A percentile compares a stretch with the other conserved stretches of the same genome.
Conservation (phyloP, 2,329 filamentous ascomycete species). For the Xylaria sp. region DNA sequence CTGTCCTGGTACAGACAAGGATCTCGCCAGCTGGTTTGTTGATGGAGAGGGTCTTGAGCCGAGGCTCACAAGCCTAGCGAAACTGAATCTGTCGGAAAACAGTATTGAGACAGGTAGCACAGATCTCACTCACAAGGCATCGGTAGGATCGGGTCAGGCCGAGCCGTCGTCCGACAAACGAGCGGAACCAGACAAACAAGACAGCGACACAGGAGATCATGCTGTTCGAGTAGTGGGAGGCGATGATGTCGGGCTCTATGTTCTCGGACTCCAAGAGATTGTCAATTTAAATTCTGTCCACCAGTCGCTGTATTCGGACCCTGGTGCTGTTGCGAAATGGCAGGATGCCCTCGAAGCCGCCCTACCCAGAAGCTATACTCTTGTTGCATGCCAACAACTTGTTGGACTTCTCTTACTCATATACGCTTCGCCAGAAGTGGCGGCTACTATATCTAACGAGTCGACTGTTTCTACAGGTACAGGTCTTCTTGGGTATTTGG, state of each 20-base stretch:
- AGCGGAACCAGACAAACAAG: constrained; percentile 43
- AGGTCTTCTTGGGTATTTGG: constrained; percentile 90
- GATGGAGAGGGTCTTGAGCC: constrained; percentile 76
- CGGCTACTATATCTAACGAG: constrained; percentile 79
- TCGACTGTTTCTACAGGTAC: constrained; percentile 88
- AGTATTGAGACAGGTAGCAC: constrained; percentile 47
- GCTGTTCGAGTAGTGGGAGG: constrained; percentile 61
- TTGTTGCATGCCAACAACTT: constrained; percentile 84
- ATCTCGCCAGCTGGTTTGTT: constrained; percentile 89
- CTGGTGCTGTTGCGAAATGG: constrained; percentile 78
- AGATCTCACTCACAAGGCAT: background rate
- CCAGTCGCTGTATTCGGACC: constrained; percentile 82
- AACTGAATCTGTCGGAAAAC: constrained; percentile 59
- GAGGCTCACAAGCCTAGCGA: constrained; percentile 68
- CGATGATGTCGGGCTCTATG: constrained; percentile 86
- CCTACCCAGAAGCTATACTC: constrained; percentile 79
- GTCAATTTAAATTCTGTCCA: constrained; percentile 84
- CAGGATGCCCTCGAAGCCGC: constrained; percentile 78
- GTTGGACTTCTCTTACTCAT: constrained; percentile 85
- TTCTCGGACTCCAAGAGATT: constrained; percentile 90
- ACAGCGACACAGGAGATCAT: constrained; percentile 58
- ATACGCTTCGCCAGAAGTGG: constrained; percentile 83
- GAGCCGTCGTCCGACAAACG: background rate
- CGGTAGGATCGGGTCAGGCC: background rate
- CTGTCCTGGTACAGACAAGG: constrained; percentile 84